These are phyloP conservation scores for Scalesia atractyloides DNA, from an alignment of 129 eudicot species.

Conservation along the genomic window DNA sequence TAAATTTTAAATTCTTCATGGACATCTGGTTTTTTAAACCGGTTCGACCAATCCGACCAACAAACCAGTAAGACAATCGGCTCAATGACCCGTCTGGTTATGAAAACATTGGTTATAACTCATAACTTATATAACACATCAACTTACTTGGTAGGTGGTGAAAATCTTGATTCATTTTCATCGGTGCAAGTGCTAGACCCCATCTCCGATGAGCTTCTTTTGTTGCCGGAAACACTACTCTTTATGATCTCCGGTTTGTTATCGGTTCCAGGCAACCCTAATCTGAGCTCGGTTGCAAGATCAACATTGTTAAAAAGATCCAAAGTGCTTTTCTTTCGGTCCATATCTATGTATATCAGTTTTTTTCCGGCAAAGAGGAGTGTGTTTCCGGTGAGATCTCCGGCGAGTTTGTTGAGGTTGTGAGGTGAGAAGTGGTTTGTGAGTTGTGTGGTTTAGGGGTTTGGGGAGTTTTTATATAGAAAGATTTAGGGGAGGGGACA, in stretches of 20 bases:
- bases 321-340: constrained; percentile 26
- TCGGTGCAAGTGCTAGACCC: constrained; percentile 35
- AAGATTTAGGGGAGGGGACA: constrained; percentile 34
- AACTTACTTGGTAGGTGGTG: constrained; percentile 72
- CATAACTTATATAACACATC: not conserved
- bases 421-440: constrained; percentile 27
- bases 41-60: no score
- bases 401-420: constrained; percentile 16
- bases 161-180: constrained; percentile 40
- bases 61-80: no score
- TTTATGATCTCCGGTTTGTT: constrained; percentile 36
- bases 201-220: constrained; percentile 63
- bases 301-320: constrained; percentile 37
- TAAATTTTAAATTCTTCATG: no score
- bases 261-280: constrained; percentile 71
- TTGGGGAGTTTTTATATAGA: constrained; percentile 29
- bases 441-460: constrained; percentile 35
- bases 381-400: constrained; percentile 17
- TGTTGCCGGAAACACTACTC: constrained; percentile 38
- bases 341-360: constrained; percentile 13
- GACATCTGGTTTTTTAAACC: no score
- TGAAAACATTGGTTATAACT: not conserved
- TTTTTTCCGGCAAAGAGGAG: not conserved
- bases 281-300: constrained; percentile 61
- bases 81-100: not conserved